These are phyloP conservation scores for Akanthomyces lecanii DNA, from an alignment of 2,329 filamentous ascomycete genomes.

Conservation along the genomic window DNA sequence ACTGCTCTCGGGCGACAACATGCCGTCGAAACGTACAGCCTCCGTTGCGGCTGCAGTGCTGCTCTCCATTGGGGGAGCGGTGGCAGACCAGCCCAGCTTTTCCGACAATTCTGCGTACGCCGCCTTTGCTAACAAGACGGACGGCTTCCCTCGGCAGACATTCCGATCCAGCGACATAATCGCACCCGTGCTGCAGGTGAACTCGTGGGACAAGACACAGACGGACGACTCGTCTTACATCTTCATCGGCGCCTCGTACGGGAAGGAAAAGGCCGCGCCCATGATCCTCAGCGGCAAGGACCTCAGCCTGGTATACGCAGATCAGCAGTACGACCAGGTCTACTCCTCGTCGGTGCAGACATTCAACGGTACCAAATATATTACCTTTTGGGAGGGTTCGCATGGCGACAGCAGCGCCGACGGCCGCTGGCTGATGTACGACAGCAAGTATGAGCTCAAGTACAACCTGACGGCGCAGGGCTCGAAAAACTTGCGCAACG, in stretches of 20 bases:
- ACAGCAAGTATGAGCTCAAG: constrained; percentile 33
- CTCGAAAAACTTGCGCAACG: constrained; percentile 29
- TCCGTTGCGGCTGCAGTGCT: constrained; percentile 11
- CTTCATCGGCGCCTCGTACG: constrained; percentile 29
- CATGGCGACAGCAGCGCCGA: constrained; percentile 27
- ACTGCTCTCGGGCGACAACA: not conserved
- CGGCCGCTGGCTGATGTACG: constrained; percentile 30
- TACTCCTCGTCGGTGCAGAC: constrained; percentile 28
- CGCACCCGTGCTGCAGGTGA: constrained; percentile 33
- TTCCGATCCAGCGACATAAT: constrained; percentile 31
- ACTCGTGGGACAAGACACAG: constrained; percentile 25
- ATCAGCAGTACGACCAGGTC: constrained; percentile 28
- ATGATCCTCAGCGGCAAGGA: constrained; percentile 34
- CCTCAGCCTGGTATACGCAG: constrained; percentile 36
- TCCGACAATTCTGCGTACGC: constrained; percentile 28
- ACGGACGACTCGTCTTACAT: constrained; percentile 30
- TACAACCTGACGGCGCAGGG: constrained; percentile 36
- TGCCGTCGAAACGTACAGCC: not conserved
- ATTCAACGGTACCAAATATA: constrained; percentile 29
- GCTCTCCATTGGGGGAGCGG: constrained; percentile 10
- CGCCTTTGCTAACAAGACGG: constrained; percentile 23
- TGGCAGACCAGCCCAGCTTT: constrained; percentile 26
- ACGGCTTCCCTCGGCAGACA: constrained; percentile 29
- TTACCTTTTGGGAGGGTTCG: constrained; percentile 35
- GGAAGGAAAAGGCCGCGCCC: constrained; percentile 26